A percentile compares a stretch with the other conserved stretches of the same genome.
Conservation (phyloP, 176 grass and related monocot genomes). For the Saccharum officinarum region DNA sequence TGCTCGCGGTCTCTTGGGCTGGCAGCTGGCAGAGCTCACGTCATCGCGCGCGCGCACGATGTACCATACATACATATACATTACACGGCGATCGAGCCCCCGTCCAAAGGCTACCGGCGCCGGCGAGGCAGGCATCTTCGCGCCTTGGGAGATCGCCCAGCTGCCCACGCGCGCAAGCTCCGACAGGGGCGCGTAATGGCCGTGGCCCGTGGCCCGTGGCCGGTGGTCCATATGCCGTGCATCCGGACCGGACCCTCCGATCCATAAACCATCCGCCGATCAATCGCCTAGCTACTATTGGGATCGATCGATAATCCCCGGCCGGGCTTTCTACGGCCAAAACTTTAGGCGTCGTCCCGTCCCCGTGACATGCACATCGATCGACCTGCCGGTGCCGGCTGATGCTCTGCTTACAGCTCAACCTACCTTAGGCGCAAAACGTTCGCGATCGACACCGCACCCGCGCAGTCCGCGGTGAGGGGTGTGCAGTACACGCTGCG, state of each 20-base stretch:
- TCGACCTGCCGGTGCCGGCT: not conserved
- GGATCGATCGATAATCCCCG: not conserved
- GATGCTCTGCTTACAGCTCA: not conserved
- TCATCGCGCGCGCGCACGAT: not conserved
- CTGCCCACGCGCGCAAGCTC: constrained; percentile 40
- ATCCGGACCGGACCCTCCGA: not conserved
- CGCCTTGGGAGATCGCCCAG: constrained; percentile 12
- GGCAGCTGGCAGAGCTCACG: constrained; percentile 11
- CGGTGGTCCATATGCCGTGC: not conserved
- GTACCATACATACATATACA: too few relatives aligned
- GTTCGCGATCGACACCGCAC: not conserved
- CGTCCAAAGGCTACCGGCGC: not conserved
- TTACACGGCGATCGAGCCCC: not conserved
- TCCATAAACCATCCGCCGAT: not conserved
- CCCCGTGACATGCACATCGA: not conserved
- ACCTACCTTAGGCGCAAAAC: not conserved
- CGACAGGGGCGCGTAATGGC: constrained; percentile 39
- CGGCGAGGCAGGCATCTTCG: not conserved
- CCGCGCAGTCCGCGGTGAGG: not conserved
- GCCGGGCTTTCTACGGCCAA: not conserved
- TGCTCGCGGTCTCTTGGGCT: not conserved
- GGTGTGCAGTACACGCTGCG: too few relatives aligned
- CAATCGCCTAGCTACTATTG: not conserved
- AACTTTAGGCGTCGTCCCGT: not conserved
- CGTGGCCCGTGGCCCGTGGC: constrained; percentile 18